A percentile compares a stretch with the other conserved stretches of the same genome.
These are phyloP conservation scores for Paspalum notatum DNA, from an alignment of 176 grass and related monocot genomes.

Conservation along the genomic window DNA sequence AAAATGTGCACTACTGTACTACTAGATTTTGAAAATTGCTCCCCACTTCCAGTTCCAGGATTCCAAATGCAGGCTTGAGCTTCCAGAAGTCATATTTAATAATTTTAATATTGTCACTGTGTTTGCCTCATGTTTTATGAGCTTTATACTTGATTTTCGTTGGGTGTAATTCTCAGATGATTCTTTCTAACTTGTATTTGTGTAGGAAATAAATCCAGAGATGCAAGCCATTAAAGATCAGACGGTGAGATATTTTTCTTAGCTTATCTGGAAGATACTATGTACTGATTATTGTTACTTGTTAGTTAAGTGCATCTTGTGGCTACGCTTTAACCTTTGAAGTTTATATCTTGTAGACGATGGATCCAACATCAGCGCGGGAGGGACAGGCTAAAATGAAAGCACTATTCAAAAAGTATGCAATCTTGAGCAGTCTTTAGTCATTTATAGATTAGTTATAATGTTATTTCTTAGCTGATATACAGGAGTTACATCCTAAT, in stretches of 20 bases:
- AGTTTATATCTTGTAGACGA: constrained; percentile 49
- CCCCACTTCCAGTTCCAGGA: neutral
- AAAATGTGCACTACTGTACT: too few relatives aligned
- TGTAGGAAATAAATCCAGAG: constrained; percentile 77
- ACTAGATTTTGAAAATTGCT: neutral
- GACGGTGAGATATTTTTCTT: constrained; percentile 58
- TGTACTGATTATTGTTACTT: constrained; percentile 23
- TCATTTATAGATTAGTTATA: constrained; percentile 17
- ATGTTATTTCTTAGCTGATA: constrained; percentile 28
- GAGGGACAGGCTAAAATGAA: constrained; percentile 61
- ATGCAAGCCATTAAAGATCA: constrained; percentile 67
- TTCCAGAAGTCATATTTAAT: constrained; percentile 2
- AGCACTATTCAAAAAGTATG: constrained; percentile 74
- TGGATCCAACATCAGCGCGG: constrained; percentile 48
- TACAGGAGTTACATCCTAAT: constrained; percentile 1
- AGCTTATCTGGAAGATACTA: constrained; percentile 21
- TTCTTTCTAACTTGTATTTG: constrained; percentile 28
- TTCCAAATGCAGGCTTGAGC: constrained; percentile 3
- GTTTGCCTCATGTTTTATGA: constrained; percentile 16
- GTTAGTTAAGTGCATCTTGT: constrained; percentile 16
- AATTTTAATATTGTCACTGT: constrained; percentile 24
- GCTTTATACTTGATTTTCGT: constrained; percentile 29
- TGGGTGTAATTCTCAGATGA: constrained; percentile 19
- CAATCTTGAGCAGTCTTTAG: constrained; percentile 15
- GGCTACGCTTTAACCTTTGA: constrained; percentile 39